These are phyloP conservation scores for Fistulina hepatica DNA, from an alignment of 1,284 basidiomycete genomes.

Conservation along the genomic window DNA sequence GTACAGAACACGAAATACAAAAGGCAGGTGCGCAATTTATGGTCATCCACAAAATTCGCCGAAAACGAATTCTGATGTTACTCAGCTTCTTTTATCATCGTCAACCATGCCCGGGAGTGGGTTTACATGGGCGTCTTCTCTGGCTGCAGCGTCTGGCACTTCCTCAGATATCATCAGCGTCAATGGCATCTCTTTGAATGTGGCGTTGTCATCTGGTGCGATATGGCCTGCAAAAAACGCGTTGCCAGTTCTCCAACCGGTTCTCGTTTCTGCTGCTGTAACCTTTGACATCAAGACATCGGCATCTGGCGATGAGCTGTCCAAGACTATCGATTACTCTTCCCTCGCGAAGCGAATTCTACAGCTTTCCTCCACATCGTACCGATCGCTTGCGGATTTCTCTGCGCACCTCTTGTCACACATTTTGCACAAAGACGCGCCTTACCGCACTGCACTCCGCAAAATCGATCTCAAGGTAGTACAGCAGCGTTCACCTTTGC, in stretches of 20 bases:
- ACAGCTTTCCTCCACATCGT: slow-evolving; percentile 19
- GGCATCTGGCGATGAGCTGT: slow-evolving; percentile 46
- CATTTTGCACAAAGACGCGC: slow-evolving; percentile 29
- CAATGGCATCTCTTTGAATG: slow-evolving; percentile 35
- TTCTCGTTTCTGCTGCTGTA: slow-evolving; percentile 46
- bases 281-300: slow-evolving; percentile 42
- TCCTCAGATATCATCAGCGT: slow-evolving; percentile 41
- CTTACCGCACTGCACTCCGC: slow-evolving; percentile 26
- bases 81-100: too few species aligned
- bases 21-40: too few species aligned
- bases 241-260: slow-evolving; percentile 38
- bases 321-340: slow-evolving; percentile 53
- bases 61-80: too few species aligned
- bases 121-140: too few species aligned
- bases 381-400: slow-evolving; percentile 33
- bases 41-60: too few species aligned
- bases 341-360: slow-evolving; percentile 7
- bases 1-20: too few species aligned
- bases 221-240: slow-evolving; percentile 28
- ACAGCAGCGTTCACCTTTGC: slow-evolving; percentile 43
- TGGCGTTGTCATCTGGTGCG: slow-evolving; percentile 30
- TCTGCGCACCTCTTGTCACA: slow-evolving; percentile 31
- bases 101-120: too few species aligned
- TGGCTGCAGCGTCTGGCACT: not conserved
- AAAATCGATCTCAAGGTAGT: slow-evolving; percentile 28